Conservation (phyloP, 257 asterid genomes). For the Solanum bulbocastanum region DNA sequence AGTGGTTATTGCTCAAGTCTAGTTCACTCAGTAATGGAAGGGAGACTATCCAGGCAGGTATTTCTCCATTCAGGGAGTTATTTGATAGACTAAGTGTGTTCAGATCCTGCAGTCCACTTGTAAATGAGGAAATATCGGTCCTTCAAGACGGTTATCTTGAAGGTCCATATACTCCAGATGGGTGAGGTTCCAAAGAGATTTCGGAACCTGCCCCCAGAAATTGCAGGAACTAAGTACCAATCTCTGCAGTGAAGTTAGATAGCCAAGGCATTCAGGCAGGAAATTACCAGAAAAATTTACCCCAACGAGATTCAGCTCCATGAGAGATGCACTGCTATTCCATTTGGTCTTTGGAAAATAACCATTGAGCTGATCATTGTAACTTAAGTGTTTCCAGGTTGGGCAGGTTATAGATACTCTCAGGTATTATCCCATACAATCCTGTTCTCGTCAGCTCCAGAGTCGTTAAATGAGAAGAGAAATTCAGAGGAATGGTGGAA, state of each 20-base stretch:
- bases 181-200: slow-evolving; percentile 13
- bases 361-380: slow-evolving; percentile 6
- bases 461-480: slow-evolving; percentile 3
- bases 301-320: neutral
- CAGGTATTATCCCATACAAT: slow-evolving; percentile 2
- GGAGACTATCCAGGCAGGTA: slow-evolving; percentile 10
- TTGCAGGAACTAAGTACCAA: slow-evolving; percentile 3
- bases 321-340: slow-evolving; percentile 1
- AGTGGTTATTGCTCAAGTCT: neutral
- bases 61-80: slow-evolving; percentile 6
- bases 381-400: neutral
- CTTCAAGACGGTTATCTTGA: neutral
- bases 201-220: slow-evolving; percentile 5
- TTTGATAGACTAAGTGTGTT: neutral
- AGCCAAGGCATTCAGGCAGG: slow-evolving; percentile 10
- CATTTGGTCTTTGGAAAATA: neutral
- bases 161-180: neutral
- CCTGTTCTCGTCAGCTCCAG: neutral
- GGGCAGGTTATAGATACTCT: neutral
- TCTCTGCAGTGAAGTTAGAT: neutral
- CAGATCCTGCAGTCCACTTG: neutral
- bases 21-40: slow-evolving; percentile 4
- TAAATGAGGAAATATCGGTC: neutral
- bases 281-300: slow-evolving; percentile 4
- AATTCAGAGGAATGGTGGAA: slow-evolving; percentile 9